These are phyloP conservation scores for Monilinia vaccinii-corymbosi DNA, from an alignment of 2,329 filamentous ascomycete species.

Conservation along the genomic window DNA sequence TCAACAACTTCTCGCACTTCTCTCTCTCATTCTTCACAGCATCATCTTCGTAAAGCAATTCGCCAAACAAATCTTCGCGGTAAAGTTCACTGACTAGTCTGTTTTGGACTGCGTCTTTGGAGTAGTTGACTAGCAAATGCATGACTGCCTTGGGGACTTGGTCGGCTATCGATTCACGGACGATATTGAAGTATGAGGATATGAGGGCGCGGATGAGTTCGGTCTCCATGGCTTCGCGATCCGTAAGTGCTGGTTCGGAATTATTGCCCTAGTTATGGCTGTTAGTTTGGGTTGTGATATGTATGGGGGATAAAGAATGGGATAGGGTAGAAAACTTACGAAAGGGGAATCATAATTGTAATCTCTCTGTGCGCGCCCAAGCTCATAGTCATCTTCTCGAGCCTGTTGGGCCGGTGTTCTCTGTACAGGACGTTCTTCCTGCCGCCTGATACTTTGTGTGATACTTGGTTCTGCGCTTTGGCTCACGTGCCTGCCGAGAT, in stretches of 20 bases:
- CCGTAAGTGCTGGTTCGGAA: conserved; percentile 80
- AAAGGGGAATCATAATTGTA: conserved; percentile 36
- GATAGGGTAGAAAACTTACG: conserved; percentile 33
- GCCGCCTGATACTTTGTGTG: conserved; percentile 71
- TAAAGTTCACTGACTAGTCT: conserved; percentile 92
- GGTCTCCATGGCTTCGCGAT: conserved; percentile 93
- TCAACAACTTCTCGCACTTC: conserved; percentile 93
- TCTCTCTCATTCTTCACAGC: conserved; percentile 94
- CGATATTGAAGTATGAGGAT: conserved; percentile 98
- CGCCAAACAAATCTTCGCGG: conserved; percentile 81
- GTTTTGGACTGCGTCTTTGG: conserved; percentile 96
- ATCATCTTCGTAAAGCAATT: conserved; percentile 94
- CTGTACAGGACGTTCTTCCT: conserved; percentile 39
- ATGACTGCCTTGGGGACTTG: conserved; percentile 98
- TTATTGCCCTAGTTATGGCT: conserved; percentile 39
- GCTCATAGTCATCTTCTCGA: conserved; percentile 32
- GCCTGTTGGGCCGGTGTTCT: conserved; percentile 43
- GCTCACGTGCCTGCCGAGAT: conserved; percentile 58
- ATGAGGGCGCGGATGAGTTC: conserved; percentile 95
- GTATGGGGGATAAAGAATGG: not conserved
- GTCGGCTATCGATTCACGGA: conserved; percentile 95
- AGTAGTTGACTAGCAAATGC: conserved; percentile 97
- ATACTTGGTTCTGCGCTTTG: conserved; percentile 74
- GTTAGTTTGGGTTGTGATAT: conserved; percentile 10
- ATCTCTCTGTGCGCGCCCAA: conserved; percentile 27